phyloP scores from a whole-genome alignment of 1,284 basidiomycete species.

The Apiotrichum domesticum region DNA sequence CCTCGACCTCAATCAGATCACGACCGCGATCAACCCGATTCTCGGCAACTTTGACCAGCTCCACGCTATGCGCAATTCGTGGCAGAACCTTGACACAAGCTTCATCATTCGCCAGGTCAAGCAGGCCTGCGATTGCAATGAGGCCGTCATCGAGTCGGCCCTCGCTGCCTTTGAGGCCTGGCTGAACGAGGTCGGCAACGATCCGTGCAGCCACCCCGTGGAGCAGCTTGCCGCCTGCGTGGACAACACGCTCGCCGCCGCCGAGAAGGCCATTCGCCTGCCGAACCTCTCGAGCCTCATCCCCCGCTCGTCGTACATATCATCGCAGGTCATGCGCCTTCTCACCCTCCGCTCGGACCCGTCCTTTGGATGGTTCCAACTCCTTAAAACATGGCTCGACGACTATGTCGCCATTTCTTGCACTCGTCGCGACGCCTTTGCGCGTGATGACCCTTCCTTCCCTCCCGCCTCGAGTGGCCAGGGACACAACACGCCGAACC shows the following conservation, averaged over 20 bases:
- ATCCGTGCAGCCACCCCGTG: constrained; percentile 6
- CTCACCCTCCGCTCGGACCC: constrained; percentile 34
- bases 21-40: constrained; percentile 30
- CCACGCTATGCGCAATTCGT: constrained; percentile 27
- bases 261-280: not conserved
- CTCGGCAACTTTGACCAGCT: constrained; percentile 25
- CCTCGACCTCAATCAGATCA: constrained; percentile 33
- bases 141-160: constrained; percentile 20
- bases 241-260: constrained; percentile 5
- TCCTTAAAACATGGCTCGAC: constrained; percentile 43
- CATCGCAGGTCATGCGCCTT: constrained; percentile 38
- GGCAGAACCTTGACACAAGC: constrained; percentile 28
- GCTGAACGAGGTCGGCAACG: constrained; percentile 20
- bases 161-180: constrained; percentile 25
- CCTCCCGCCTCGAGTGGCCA: not conserved
- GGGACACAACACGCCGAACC: constrained; percentile 4
- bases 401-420: constrained; percentile 35
- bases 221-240: constrained; percentile 14
- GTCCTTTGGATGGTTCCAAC: constrained; percentile 38
- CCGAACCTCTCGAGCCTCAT: constrained; percentile 12
- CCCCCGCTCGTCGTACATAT: constrained; percentile 30
- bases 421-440: constrained; percentile 28
- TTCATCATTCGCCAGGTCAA: constrained; percentile 31
- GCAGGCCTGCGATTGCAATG: constrained; percentile 25
- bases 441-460: constrained; percentile 1